Percentiles rank a stretch among this genome's conserved stretches.
These are phyloP conservation scores for Plasmodium gallinaceum DNA, from an alignment of 169 alveolate genomes.

Conservation along the genomic window DNA sequence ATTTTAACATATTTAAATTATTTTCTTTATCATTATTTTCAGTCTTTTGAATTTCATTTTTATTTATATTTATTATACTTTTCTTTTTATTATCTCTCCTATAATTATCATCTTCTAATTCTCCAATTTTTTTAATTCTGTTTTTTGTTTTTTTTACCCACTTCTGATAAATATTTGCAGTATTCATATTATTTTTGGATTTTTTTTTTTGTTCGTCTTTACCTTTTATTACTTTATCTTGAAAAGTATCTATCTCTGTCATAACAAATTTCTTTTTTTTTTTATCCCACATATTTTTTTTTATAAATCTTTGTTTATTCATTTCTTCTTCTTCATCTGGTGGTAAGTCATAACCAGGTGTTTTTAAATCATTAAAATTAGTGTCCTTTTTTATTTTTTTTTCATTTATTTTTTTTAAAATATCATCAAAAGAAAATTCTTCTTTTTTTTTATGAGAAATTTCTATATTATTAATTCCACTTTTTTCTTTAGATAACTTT, in stretches of 20 bases:
- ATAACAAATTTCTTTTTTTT: slow-evolving; percentile 76
- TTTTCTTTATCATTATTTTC: slow-evolving; percentile 11
- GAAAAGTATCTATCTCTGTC: slow-evolving; percentile 59
- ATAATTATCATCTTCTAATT: slow-evolving; percentile 72
- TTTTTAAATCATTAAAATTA: neutral
- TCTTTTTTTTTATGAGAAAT: slow-evolving; percentile 3
- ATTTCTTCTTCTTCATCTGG: slow-evolving; percentile 83
- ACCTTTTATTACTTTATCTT: slow-evolving; percentile 27
- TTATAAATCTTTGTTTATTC: slow-evolving; percentile 74
- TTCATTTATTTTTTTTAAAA: slow-evolving; percentile 63
- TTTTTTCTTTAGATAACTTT: slow-evolving; percentile 10
- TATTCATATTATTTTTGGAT: slow-evolving; percentile 15
- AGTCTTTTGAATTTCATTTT: neutral
- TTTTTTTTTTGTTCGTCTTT: slow-evolving; percentile 45
- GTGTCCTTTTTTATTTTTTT: slow-evolving; percentile 44
- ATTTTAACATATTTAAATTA: slow-evolving; percentile 15
- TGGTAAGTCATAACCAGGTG: slow-evolving; percentile 77
- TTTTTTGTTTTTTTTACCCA: slow-evolving; percentile 81
- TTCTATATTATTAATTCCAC: slow-evolving; percentile 1
- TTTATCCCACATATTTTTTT: slow-evolving; percentile 79
- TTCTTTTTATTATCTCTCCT: neutral
- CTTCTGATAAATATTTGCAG: slow-evolving; percentile 77
- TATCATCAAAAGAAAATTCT: slow-evolving; percentile 73
- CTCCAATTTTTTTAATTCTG: slow-evolving; percentile 81
- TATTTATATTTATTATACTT: neutral